phyloP scores from a whole-genome alignment of 2,329 filamentous ascomycete genomes.

The Fusarium transvaalense region DNA sequence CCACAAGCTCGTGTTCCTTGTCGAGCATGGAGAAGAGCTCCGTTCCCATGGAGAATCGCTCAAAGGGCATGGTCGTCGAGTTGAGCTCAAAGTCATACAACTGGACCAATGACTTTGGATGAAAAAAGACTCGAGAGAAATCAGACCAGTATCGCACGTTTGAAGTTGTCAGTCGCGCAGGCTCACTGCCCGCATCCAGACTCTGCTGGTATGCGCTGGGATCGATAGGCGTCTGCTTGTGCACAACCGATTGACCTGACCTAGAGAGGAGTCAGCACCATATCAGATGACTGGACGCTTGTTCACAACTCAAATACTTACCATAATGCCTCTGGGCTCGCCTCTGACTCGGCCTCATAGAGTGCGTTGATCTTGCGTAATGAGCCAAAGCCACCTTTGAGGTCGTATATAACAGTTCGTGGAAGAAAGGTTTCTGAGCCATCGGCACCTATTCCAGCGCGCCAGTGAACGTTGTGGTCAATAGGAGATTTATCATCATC shows the following conservation, averaged over 20 bases:
- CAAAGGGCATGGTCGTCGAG: constrained; percentile 84
- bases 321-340: constrained; percentile 53
- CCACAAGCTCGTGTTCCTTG: constrained; percentile 85
- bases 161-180: constrained; percentile 73
- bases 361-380: constrained; percentile 88
- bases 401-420: constrained; percentile 90
- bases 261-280: constrained; percentile 53
- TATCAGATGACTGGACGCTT: too few relatives aligned
- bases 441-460: constrained; percentile 83
- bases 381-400: constrained; percentile 93
- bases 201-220: constrained; percentile 82
- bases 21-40: constrained; percentile 81
- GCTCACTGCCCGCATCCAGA: constrained; percentile 78
- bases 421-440: constrained; percentile 93
- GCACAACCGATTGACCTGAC: constrained; percentile 75
- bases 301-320: constrained; percentile 34
- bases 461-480: constrained; percentile 81
- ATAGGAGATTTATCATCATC: constrained; percentile 55
- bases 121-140: constrained; percentile 91
- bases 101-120: constrained; percentile 88
- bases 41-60: constrained; percentile 87
- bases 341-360: constrained; percentile 71
- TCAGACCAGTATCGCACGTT: constrained; percentile 97
- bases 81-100: constrained; percentile 88
- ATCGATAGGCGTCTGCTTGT: constrained; percentile 75